Evolutionary conservation across 2,329 filamentous ascomycete genomes (phyloP), one percentile per base, ranked within the genome.

Genomic region (Aphanocladium album): DNA sequence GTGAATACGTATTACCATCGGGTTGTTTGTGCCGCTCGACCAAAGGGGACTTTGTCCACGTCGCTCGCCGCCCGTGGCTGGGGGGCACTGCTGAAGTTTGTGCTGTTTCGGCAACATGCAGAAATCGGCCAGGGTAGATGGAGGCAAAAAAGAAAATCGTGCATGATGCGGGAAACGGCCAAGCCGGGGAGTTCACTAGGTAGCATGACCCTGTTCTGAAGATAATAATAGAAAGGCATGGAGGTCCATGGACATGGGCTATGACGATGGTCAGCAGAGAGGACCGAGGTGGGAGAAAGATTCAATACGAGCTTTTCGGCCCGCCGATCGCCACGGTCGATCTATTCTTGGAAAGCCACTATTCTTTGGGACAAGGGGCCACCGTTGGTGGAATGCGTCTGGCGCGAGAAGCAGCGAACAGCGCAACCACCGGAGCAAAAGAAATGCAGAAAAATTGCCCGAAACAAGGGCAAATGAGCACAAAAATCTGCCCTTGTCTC

Each of bases 231-330:
- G 41, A 33, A 55, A 27, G 12, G 5, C 7, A 39, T 14, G 16
- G 16, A 39, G 12, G 16, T 14, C 9, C 35, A 39, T 17, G 35
- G 9, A 12, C 16, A 39, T 12, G 19, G 27, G 41, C 19, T 12
- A 57, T 49, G 43, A 57, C 30, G 54, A 37, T 25, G 54, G 21
- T 47, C 11, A 21, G 14, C 25, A 33, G 30, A 30, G 30, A 30
- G 30, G 25, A 12, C 21, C 51, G 4, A 9, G 12, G 17, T 8
- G 35, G 8, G 25, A 19, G 17, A 54, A 12, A 23, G 45, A 41
- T 49, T 27, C 17, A 57, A 57, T 57, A 57, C 55, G 55, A 57
- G 55, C 6, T 57, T 43, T 50, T 57, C 30, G 55, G 55, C 23
- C 55, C 55, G 55, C 55, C n/a, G 55, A 57, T 57, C 45, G 46